Percentiles rank a stretch among this genome's conserved stretches.
Evolutionary conservation across 306 rosid species (phyloP).

Genomic region (Vigna angularis): DNA sequence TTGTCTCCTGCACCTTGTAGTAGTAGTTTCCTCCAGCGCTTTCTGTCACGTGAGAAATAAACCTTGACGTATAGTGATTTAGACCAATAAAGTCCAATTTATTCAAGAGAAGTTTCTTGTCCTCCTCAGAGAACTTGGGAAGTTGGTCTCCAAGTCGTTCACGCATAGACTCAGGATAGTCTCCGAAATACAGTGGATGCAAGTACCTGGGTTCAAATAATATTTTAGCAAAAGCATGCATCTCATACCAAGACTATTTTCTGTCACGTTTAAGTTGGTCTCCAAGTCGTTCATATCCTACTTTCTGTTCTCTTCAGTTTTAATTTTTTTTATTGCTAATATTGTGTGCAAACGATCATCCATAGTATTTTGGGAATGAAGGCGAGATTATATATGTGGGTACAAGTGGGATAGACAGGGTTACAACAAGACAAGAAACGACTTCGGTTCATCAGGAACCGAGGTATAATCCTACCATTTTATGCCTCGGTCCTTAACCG

Average conservation of each 20-base stretch:
- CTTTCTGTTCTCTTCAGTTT: not conserved
- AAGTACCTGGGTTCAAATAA: conserved; percentile 63
- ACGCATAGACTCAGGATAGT: conserved; percentile 82
- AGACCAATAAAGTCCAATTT: conserved; percentile 80
- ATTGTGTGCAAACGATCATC: not conserved
- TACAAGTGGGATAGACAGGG: too few relatives aligned
- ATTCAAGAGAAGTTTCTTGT: conserved; percentile 67
- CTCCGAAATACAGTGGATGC: conserved; percentile 80
- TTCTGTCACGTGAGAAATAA: conserved; percentile 67
- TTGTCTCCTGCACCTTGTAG: conserved; percentile 63
- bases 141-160: conserved; percentile 80
- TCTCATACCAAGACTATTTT: conserved; percentile 31
- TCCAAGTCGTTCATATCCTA: too few relatives aligned
- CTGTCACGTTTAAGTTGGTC: too few relatives aligned
- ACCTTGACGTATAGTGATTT: conserved; percentile 90
- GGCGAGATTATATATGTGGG: too few relatives aligned
- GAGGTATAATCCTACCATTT: too few relatives aligned
- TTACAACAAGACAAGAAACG: too few relatives aligned
- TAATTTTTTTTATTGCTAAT: not conserved
- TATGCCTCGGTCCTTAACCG: too few relatives aligned
- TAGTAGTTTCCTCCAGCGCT: conserved; percentile 48
- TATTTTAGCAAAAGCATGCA: conserved; percentile 30
- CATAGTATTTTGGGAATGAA: not conserved
- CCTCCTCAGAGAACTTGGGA: conserved; percentile 84
- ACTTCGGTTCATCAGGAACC: too few relatives aligned